Percentiles rank a stretch among this genome's conserved stretches.
Conservation (phyloP, 768 basidiomycete species). For the Boletus speciosus region DNA sequence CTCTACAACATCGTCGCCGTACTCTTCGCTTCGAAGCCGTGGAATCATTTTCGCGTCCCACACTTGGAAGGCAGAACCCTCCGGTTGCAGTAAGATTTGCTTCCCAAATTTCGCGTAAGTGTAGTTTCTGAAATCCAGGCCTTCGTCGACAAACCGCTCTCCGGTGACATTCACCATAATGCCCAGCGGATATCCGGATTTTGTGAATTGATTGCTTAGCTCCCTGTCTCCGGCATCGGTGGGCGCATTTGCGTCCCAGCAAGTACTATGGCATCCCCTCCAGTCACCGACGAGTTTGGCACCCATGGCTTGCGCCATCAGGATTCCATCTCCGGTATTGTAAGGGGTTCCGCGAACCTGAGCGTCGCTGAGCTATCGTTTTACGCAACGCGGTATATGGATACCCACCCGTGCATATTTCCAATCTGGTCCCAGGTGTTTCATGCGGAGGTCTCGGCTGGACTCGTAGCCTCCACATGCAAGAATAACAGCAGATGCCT, state of each 20-base stretch:
- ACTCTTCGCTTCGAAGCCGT: constrained; percentile 60
- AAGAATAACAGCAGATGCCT: constrained; percentile 48
- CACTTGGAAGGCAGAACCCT: constrained; percentile 60
- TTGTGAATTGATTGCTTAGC: constrained; percentile 68
- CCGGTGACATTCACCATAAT: constrained; percentile 63
- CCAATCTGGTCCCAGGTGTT: constrained; percentile 61
- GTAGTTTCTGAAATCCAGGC: constrained; percentile 68
- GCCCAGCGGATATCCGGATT: constrained; percentile 70
- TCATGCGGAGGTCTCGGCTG: constrained; percentile 45
- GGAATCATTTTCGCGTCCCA: constrained; percentile 49
- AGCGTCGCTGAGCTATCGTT: background rate
- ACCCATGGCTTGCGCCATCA: constrained; percentile 47
- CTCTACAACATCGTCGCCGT: constrained; percentile 57
- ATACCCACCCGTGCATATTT: constrained; percentile 47
- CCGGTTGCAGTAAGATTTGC: constrained; percentile 56
- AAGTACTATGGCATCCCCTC: constrained; percentile 67
- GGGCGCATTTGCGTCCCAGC: constrained; percentile 65
- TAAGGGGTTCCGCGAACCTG: constrained; percentile 71
- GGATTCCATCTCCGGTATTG: constrained; percentile 65
- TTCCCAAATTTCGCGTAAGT: constrained; percentile 69
- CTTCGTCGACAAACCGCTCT: constrained; percentile 66
- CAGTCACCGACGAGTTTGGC: constrained; percentile 64
- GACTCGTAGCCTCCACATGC: constrained; percentile 70
- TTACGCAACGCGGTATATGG: background rate
- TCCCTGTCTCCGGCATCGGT: constrained; percentile 49